Percentiles rank a stretch among this genome's conserved stretches.
phyloP scores from a whole-genome alignment of 441 rosid genomes.

The Oxalis stricta region DNA sequence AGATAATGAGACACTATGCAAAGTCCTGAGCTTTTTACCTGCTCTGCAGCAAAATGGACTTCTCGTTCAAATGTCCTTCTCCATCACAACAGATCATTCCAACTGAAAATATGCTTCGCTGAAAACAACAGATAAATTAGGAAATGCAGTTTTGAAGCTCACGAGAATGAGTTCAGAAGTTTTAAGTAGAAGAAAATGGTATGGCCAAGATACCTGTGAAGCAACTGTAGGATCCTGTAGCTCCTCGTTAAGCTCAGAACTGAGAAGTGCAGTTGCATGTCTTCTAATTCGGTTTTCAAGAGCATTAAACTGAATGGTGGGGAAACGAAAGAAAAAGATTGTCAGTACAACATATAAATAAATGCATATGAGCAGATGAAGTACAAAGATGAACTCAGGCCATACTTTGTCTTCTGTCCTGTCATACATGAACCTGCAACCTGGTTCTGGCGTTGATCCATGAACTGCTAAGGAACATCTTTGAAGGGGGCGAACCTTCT shows the following conservation, averaged over 20 bases:
- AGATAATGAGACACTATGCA: background rate
- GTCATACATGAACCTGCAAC: slow-evolving; percentile 88
- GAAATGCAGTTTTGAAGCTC: slow-evolving; percentile 10
- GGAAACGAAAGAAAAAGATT: slow-evolving; percentile 1
- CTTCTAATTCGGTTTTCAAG: slow-evolving; percentile 57
- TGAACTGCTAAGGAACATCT: slow-evolving; percentile 53
- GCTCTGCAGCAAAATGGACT: slow-evolving; percentile 79
- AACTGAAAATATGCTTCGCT: slow-evolving; percentile 72
- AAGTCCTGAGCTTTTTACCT: slow-evolving; percentile 35
- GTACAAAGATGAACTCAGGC: slow-evolving; percentile 3
- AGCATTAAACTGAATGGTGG: slow-evolving; percentile 41
- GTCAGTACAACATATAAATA: too few relatives aligned
- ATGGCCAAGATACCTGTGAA: slow-evolving; percentile 50
- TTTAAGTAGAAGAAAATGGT: too few relatives aligned
- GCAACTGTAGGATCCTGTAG: slow-evolving; percentile 80
- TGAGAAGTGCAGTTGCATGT: slow-evolving; percentile 41
- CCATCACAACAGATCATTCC: slow-evolving; percentile 98
- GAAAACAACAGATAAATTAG: slow-evolving; percentile 28
- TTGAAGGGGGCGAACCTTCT: slow-evolving; percentile 47
- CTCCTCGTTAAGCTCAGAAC: slow-evolving; percentile 61
- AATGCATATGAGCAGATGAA: slow-evolving; percentile 7
- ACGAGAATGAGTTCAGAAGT: background rate
- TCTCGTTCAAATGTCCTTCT: slow-evolving; percentile 87
- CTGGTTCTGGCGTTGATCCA: slow-evolving; percentile 55
- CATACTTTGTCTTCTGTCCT: slow-evolving; percentile 75